Evolutionary conservation across 2,329 filamentous ascomycete genomes (phyloP).

Genomic region (Fusarium abutilonis): DNA sequence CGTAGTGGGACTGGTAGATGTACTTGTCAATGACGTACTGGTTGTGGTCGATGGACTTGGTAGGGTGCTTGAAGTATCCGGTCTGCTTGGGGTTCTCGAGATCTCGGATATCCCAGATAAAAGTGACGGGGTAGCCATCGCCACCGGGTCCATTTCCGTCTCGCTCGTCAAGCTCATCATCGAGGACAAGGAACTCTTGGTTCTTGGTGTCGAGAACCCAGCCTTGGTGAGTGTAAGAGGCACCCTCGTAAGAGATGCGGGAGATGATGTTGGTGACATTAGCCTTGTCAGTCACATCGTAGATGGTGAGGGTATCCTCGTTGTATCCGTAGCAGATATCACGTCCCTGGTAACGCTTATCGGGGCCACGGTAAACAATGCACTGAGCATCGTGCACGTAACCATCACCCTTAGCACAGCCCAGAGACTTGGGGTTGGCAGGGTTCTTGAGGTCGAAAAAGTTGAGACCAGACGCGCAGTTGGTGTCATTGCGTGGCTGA

Average conservation of each 20-base stretch:
- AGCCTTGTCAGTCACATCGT: slow-evolving; percentile 62
- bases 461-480: slow-evolving; percentile 62
- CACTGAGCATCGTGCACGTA: slow-evolving; percentile 71
- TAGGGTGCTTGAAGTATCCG: slow-evolving; percentile 54
- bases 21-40: slow-evolving; percentile 58
- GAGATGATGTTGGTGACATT: slow-evolving; percentile 58
- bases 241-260: slow-evolving; percentile 64
- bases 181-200: slow-evolving; percentile 59
- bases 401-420: slow-evolving; percentile 64
- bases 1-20: slow-evolving; percentile 62
- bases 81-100: slow-evolving; percentile 56
- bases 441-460: slow-evolving; percentile 67
- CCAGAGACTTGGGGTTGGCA: slow-evolving; percentile 61
- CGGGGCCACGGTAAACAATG: slow-evolving; percentile 63
- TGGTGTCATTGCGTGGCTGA: slow-evolving; percentile 50
- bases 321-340: slow-evolving; percentile 69
- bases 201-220: slow-evolving; percentile 59
- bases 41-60: slow-evolving; percentile 59
- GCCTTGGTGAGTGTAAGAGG: slow-evolving; percentile 68
- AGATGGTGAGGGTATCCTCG: slow-evolving; percentile 63
- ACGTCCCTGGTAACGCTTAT: slow-evolving; percentile 56
- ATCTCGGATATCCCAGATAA: slow-evolving; percentile 60
- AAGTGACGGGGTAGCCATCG: slow-evolving; percentile 59
- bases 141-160: slow-evolving; percentile 52
- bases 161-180: slow-evolving; percentile 64